Base-by-base conservation (phyloP, 2,329 filamentous ascomycete species). In the Monosporascus sp. region DNA sequence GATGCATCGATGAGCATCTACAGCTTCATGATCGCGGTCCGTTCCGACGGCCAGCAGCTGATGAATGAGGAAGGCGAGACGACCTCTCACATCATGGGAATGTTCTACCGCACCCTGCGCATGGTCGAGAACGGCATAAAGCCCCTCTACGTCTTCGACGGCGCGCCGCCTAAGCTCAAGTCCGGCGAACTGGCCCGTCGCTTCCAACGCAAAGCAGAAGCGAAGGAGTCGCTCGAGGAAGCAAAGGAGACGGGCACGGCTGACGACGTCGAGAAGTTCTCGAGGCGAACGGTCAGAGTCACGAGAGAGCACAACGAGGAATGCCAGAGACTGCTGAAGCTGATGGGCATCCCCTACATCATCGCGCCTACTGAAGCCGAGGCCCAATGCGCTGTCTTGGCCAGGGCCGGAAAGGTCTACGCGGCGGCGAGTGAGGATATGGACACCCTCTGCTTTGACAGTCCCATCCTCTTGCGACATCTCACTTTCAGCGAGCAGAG, bases 111-210 rank as follows among this genome's bases (percentile, higher is more conserved):
- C 64, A 99, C 94, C 2, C 81, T 99, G 7, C 91, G 94, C 64
- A 97, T 99, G 76, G 90, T 97, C 66, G 94, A 99, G 74, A 97
- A 97, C 65, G 94, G 94, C 54, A 97, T 99, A 77, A 99, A 99
- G 70, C 94, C 94, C 1, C 82, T 99, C 61, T 99, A 96, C 72
- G 93, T 99, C 54, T 99, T 99, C 70, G 94, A 99, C 64, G 94
- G 94, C 54, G 91, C 92, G 9, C 94, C 94, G 19, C 94, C 94
- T 1, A 97, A 97, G 71, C 86, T 99, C 69, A 99, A 99, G 76
- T 96, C 91, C 0, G 94, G 94, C 58, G 94, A 99, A 75, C 79
- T 99, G 53, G 94, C 94, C 46, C 96, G 96, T 74, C 91, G 94
- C 58, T 95, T 95, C 70, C 90, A 95, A 72, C 88, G 94, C 65